These are phyloP conservation scores for Cymbidium sinense DNA, from an alignment of 106 monocot genomes.

Conservation along the genomic window DNA sequence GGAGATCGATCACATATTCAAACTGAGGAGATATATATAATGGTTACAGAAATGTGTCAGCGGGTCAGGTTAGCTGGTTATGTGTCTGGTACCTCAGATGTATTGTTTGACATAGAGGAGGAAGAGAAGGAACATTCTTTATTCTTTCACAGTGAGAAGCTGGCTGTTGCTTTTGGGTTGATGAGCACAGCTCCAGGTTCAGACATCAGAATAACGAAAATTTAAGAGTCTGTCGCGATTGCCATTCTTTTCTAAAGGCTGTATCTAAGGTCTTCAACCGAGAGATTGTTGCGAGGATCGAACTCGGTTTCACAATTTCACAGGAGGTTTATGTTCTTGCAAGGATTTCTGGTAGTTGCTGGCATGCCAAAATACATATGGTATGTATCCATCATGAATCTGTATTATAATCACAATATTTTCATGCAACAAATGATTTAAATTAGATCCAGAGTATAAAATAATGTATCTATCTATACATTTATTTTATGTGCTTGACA, in stretches of 20 bases:
- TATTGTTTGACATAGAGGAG: conserved; percentile 40
- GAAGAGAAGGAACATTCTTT: conserved; percentile 40
- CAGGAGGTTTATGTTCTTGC: conserved; percentile 24
- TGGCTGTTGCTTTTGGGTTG: conserved; percentile 40
- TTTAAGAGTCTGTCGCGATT: conserved; percentile 33
- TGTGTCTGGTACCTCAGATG: conserved; percentile 6
- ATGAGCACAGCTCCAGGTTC: conserved; percentile 24
- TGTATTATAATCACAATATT: no score
- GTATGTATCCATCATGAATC: no score
- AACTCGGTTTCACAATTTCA: conserved; percentile 30
- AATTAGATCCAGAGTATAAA: no score
- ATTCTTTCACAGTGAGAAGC: conserved; percentile 35
- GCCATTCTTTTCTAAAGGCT: conserved; percentile 38
- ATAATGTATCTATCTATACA: no score
- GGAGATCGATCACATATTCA: conserved; percentile 36
- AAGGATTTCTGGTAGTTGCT: conserved; percentile 27
- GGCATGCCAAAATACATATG: background rate
- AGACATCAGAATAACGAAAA: conserved; percentile 37
- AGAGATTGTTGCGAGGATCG: conserved; percentile 29
- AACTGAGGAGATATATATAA: conserved; percentile 27
- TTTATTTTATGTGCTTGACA: no score
- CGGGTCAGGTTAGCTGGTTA: conserved; percentile 20
- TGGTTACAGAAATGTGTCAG: conserved; percentile 27
- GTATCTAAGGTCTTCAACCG: conserved; percentile 27
- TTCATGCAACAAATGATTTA: no score